Conservation (phyloP, 2,329 filamentous ascomycete species). For the Xylaria hypoxylon region DNA sequence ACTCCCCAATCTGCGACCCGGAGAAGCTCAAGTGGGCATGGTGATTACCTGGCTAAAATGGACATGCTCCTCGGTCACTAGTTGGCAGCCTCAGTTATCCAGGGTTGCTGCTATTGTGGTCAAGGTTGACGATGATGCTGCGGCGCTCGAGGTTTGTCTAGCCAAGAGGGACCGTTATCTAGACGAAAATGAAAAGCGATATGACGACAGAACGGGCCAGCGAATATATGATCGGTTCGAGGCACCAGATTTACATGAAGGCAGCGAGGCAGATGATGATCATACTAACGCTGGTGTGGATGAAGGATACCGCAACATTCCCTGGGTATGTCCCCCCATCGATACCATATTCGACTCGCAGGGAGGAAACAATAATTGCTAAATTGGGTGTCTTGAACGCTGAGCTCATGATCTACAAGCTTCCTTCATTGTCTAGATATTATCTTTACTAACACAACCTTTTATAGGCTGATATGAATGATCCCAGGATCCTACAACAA, state of each 20-base stretch:
- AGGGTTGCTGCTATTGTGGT: constrained; percentile 75
- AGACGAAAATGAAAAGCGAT: constrained; percentile 66
- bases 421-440: not conserved
- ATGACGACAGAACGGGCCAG: constrained; percentile 75
- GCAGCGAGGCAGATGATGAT: constrained; percentile 68
- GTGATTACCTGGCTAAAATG: constrained; percentile 77
- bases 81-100: constrained; percentile 74
- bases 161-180: constrained; percentile 75
- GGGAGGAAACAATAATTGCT: not conserved
- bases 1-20: constrained; percentile 63
- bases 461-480: constrained; percentile 66
- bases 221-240: constrained; percentile 84
- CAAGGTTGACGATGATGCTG: constrained; percentile 63
- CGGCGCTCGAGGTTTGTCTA: constrained; percentile 69
- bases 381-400: not conserved
- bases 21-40: constrained; percentile 67
- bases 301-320: constrained; percentile 70
- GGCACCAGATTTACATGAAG: constrained; percentile 72
- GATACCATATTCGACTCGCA: not conserved
- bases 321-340: constrained; percentile 54
- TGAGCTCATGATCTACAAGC: not conserved
- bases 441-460: constrained; percentile 19
- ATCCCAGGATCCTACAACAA: constrained; percentile 72
- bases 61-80: constrained; percentile 69
- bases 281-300: constrained; percentile 55